These are phyloP conservation scores for Penicillium mononematosum DNA, from an alignment of 495 filamentous ascomycete species.

Conservation along the genomic window DNA sequence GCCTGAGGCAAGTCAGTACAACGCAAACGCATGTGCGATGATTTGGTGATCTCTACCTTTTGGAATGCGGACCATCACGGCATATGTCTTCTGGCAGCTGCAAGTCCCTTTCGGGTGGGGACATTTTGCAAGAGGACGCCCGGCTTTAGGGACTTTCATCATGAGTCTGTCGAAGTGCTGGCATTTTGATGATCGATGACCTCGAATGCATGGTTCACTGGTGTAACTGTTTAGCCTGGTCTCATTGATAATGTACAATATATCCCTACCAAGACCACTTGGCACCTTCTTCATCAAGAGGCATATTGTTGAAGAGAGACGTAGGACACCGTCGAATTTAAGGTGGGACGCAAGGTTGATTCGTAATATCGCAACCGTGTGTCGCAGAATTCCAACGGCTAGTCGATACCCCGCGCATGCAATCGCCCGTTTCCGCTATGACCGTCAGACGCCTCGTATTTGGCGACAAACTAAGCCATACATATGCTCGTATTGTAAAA, in stretches of 20 bases:
- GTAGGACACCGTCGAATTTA: slow-evolving; percentile 1
- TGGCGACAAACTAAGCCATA: slow-evolving; percentile 7
- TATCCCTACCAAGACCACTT: slow-evolving; percentile 53
- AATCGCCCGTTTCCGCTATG: slow-evolving; percentile 7
- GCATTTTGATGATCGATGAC: slow-evolving; percentile 84
- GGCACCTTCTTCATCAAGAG: slow-evolving; percentile 45
- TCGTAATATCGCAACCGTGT: slow-evolving; percentile 5
- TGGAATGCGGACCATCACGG: slow-evolving; percentile 54
- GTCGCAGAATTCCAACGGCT: background rate
- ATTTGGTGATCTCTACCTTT: slow-evolving; percentile 36
- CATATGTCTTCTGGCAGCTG: slow-evolving; percentile 51
- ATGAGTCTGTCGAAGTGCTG: slow-evolving; percentile 72
- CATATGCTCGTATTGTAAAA: background rate
- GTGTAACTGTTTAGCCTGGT: slow-evolving; percentile 1
- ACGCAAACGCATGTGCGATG: slow-evolving; percentile 3
- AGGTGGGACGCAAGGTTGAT: slow-evolving; percentile 3
- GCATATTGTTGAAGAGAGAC: slow-evolving; percentile 34
- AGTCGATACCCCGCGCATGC: slow-evolving; percentile 12
- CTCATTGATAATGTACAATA: slow-evolving; percentile 1
- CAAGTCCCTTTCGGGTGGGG: slow-evolving; percentile 67
- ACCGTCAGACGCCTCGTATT: slow-evolving; percentile 1
- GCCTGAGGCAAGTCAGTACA: slow-evolving; percentile 21
- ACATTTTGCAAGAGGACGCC: slow-evolving; percentile 73
- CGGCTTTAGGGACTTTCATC: slow-evolving; percentile 77
- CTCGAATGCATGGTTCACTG: slow-evolving; percentile 81